Conservation (phyloP, 768 basidiomycete genomes). For the Termitomyces sp. region DNA sequence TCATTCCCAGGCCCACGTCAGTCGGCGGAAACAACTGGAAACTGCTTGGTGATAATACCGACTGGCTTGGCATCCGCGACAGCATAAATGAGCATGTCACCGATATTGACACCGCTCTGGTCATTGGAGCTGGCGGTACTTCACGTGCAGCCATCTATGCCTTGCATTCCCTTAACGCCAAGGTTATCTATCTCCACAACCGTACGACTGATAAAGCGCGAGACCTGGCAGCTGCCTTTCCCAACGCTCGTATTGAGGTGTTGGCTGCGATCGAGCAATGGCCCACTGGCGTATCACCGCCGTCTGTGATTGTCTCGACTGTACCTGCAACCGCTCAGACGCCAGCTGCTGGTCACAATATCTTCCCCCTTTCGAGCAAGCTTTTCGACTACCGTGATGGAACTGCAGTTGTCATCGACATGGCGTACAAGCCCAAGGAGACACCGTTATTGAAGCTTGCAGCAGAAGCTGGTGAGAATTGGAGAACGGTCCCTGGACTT, state of each 20-base stretch:
- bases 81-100: conserved; percentile 40
- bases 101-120: conserved; percentile 51
- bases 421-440: conserved; percentile 88
- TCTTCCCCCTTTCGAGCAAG: conserved; percentile 45
- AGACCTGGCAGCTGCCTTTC: conserved; percentile 62
- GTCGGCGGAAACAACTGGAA: conserved; percentile 34
- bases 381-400: conserved; percentile 50
- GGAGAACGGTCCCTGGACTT: conserved; percentile 73
- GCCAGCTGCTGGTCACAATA: conserved; percentile 19
- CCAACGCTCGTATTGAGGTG: conserved; percentile 51
- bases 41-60: conserved; percentile 93
- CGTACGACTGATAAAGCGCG: conserved; percentile 73
- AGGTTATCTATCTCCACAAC: conserved; percentile 81
- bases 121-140: conserved; percentile 95
- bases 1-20: conserved; percentile 47
- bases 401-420: conserved; percentile 75
- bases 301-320: conserved; percentile 81
- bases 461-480: conserved; percentile 39
- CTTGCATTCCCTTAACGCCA: conserved; percentile 59
- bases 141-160: conserved; percentile 94
- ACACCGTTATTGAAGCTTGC: conserved; percentile 79
- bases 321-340: conserved; percentile 70
- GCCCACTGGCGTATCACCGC: conserved; percentile 37
- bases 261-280: conserved; percentile 54
- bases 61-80: conserved; percentile 84